phyloP scores from a whole-genome alignment of 345 rosid genomes.

The Mallotus nudiflorus region DNA sequence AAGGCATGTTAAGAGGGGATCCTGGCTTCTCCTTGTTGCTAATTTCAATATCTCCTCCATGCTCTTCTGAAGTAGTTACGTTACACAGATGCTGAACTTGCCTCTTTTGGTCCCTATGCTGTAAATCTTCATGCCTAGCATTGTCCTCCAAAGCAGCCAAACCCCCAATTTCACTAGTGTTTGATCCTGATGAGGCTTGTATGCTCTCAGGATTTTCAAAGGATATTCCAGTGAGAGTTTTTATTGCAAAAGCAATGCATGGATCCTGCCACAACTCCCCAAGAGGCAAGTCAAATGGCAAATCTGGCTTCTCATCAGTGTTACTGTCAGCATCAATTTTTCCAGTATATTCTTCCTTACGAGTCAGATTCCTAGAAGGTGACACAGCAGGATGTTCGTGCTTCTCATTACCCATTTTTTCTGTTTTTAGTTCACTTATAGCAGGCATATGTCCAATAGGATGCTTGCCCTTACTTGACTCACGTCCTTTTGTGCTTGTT shows the following conservation, averaged over 20 bases:
- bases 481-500: conserved; percentile 17
- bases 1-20: conserved; percentile 35
- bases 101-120: conserved; percentile 16
- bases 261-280: conserved; percentile 87
- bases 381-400: conserved; percentile 16
- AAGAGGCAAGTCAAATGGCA: conserved; percentile 48
- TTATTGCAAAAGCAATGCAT: conserved; percentile 95
- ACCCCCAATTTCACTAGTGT: conserved; percentile 24
- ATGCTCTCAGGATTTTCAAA: conserved; percentile 40
- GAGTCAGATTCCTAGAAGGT: conserved; percentile 6
- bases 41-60: conserved; percentile 20
- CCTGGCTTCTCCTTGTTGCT: conserved; percentile 17
- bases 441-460: conserved; percentile 21
- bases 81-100: conserved; percentile 18
- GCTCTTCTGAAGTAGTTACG: conserved; percentile 21
- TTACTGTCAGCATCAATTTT: conserved; percentile 18
- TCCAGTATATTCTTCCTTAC: conserved; percentile 5
- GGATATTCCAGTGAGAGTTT: conserved; percentile 74
- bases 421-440: conserved; percentile 14
- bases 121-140: conserved; percentile 19
- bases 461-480: conserved; percentile 23
- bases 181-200: conserved; percentile 37
- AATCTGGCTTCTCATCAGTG: conserved; percentile 31
- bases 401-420: conserved; percentile 14
- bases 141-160: conserved; percentile 21